These are phyloP conservation scores for Neonectria punicea DNA, from an alignment of 2,329 filamentous ascomycete genomes.

Conservation along the genomic window DNA sequence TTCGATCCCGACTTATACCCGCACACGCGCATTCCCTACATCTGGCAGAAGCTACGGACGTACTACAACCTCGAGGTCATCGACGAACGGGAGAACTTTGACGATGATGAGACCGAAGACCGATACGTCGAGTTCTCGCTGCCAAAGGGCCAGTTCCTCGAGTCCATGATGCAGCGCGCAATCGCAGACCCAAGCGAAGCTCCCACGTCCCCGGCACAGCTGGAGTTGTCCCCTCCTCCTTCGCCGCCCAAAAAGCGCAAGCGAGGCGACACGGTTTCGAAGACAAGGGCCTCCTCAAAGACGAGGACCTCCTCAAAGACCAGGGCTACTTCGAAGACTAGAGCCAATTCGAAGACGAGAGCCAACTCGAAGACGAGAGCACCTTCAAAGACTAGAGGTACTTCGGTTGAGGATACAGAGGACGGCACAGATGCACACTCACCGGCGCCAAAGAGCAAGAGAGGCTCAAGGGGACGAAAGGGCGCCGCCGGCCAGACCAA, in stretches of 20 bases:
- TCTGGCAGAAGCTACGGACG: slow-evolving; percentile 87
- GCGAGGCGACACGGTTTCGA: slow-evolving; percentile 52
- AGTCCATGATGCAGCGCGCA: slow-evolving; percentile 58
- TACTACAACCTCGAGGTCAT: slow-evolving; percentile 89
- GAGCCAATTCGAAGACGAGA: neutral
- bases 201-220: slow-evolving; percentile 57
- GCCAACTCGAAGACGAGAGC: slow-evolving; percentile 49
- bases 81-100: slow-evolving; percentile 82
- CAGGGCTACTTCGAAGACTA: neutral
- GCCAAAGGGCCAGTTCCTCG: slow-evolving; percentile 59
- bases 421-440: slow-evolving; percentile 55
- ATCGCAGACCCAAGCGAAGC: slow-evolving; percentile 59
- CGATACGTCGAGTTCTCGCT: slow-evolving; percentile 75
- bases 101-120: slow-evolving; percentile 68
- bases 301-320: neutral
- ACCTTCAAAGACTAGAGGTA: slow-evolving; percentile 49
- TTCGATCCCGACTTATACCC: slow-evolving; percentile 74
- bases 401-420: slow-evolving; percentile 61
- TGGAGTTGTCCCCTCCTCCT: slow-evolving; percentile 52
- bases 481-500: slow-evolving; percentile 57
- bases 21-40: slow-evolving; percentile 89
- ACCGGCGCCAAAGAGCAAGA: slow-evolving; percentile 50
- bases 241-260: slow-evolving; percentile 57
- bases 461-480: slow-evolving; percentile 57
- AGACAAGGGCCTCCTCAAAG: slow-evolving; percentile 46